phyloP scores from a whole-genome alignment of 371 early-diverging fungal species.

The Amoeboaphelidium protococcarum region DNA sequence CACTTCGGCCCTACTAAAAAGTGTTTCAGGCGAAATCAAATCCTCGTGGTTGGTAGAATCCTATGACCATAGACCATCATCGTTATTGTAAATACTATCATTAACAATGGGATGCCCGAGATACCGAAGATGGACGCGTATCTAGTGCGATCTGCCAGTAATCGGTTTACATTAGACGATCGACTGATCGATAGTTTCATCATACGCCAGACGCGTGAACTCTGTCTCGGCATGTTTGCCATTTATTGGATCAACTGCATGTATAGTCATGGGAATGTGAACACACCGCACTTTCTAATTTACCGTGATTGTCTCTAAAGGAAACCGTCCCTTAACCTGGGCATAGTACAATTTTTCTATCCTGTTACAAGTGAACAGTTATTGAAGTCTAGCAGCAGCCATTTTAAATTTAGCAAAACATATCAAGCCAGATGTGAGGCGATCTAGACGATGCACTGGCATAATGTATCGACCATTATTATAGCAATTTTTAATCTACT shows the following conservation, averaged over 20 bases:
- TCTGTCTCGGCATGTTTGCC: conserved; percentile 1
- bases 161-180: conserved; percentile 15
- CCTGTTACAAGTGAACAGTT: conserved; percentile 5
- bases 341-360: conserved; percentile 14
- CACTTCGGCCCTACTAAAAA: too few species aligned
- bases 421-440: conserved; percentile 17
- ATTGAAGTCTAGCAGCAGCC: conserved; percentile 4
- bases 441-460: conserved; percentile 16
- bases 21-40: too few species aligned
- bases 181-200: conserved; percentile 8
- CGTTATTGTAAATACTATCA: conserved; percentile 6
- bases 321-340: conserved; percentile 13
- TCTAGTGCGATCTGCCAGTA: conserved; percentile 22
- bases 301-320: not conserved
- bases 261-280: too few species aligned
- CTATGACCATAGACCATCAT: too few species aligned
- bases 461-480: conserved; percentile 4
- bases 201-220: not conserved
- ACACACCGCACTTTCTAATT: too few species aligned
- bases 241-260: not conserved
- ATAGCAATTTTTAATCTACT: conserved; percentile 3
- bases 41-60: too few species aligned
- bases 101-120: conserved; percentile 17
- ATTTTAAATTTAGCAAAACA: conserved; percentile 9
- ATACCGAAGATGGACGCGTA: conserved; percentile 15